Evolutionary conservation across 1,284 basidiomycete species (phyloP).

Genomic region (Sanguinoderma infundibulare): DNA sequence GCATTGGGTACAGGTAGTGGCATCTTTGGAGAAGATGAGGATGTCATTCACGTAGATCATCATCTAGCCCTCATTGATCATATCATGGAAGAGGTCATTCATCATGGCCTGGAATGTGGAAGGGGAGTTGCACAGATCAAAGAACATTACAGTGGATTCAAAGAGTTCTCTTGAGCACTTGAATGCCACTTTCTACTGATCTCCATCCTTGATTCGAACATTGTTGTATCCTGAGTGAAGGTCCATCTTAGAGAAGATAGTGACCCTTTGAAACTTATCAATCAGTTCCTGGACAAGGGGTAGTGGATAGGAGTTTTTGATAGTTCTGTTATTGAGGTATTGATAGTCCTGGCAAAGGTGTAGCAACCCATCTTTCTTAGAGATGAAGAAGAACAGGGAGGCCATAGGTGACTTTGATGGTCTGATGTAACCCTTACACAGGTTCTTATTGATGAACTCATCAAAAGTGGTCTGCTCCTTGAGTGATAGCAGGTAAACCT

Average conservation of each 20-base stretch:
- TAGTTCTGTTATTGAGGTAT: background rate
- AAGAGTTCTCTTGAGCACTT: slow-evolving; percentile 25
- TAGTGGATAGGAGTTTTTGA: background rate
- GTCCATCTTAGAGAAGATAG: background rate
- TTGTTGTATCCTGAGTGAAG: background rate
- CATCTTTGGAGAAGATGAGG: slow-evolving; percentile 4
- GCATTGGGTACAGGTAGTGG: slow-evolving; percentile 5
- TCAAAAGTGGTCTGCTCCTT: slow-evolving; percentile 27
- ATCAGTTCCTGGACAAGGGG: background rate
- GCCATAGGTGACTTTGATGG: slow-evolving; percentile 33
- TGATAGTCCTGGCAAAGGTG: slow-evolving; percentile 9
- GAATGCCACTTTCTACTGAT: slow-evolving; percentile 25
- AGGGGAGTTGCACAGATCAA: slow-evolving; percentile 37
- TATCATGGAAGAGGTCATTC: slow-evolving; percentile 7
- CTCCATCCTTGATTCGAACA: slow-evolving; percentile 9
- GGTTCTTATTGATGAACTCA: slow-evolving; percentile 32
- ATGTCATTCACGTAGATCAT: slow-evolving; percentile 13
- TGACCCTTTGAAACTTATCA: background rate
- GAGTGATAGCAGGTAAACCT: slow-evolving; percentile 28
- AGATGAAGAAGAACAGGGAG: slow-evolving; percentile 31
- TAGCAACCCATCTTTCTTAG: slow-evolving; percentile 28
- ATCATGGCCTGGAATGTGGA: slow-evolving; percentile 30
- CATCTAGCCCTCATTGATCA: slow-evolving; percentile 4
- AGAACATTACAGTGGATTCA: slow-evolving; percentile 37
- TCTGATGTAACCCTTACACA: slow-evolving; percentile 34